These are phyloP conservation scores for Phytophthora vignae DNA, from an alignment of 352 stramenopile species.

Conservation along the genomic window DNA sequence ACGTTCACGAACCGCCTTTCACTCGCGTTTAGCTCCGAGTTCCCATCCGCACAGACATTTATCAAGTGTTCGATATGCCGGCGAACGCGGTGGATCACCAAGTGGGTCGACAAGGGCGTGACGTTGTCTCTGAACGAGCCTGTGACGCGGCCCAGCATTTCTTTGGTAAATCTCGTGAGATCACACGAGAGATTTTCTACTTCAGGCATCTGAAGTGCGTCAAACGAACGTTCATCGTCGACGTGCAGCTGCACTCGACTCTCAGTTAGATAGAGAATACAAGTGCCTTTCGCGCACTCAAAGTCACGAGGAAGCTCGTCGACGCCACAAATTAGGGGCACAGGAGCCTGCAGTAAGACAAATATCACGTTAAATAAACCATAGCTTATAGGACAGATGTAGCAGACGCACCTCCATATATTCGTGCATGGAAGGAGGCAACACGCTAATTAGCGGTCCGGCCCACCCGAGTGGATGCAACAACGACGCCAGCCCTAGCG, in stretches of 20 bases:
- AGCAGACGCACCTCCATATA: slow-evolving; percentile 54
- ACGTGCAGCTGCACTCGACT: slow-evolving; percentile 44
- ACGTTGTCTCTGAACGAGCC: slow-evolving; percentile 32
- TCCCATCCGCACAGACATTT: slow-evolving; percentile 15
- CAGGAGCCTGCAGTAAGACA: slow-evolving; percentile 40
- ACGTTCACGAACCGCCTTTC: slow-evolving; percentile 36
- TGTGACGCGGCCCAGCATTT: slow-evolving; percentile 39
- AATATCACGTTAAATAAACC: background rate
- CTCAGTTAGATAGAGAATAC: slow-evolving; percentile 42
- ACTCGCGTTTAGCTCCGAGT: slow-evolving; percentile 10
- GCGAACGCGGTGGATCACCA: slow-evolving; percentile 56
- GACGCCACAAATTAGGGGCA: slow-evolving; percentile 61
- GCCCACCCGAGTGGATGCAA: slow-evolving; percentile 59
- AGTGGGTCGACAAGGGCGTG: slow-evolving; percentile 45
- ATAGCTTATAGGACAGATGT: background rate
- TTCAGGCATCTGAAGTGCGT: slow-evolving; percentile 36
- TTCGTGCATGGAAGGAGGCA: slow-evolving; percentile 58
- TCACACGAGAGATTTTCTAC: slow-evolving; percentile 42
- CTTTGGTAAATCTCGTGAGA: slow-evolving; percentile 44
- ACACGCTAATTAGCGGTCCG: slow-evolving; percentile 57
- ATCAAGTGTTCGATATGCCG: slow-evolving; percentile 55
- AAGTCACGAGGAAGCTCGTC: slow-evolving; percentile 50
- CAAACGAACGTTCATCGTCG: slow-evolving; percentile 38
- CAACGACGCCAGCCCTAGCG: slow-evolving; percentile 49
- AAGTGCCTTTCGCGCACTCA: slow-evolving; percentile 47